Conservation (phyloP, 75 land plant genomes). For the Picea glauca region DNA sequence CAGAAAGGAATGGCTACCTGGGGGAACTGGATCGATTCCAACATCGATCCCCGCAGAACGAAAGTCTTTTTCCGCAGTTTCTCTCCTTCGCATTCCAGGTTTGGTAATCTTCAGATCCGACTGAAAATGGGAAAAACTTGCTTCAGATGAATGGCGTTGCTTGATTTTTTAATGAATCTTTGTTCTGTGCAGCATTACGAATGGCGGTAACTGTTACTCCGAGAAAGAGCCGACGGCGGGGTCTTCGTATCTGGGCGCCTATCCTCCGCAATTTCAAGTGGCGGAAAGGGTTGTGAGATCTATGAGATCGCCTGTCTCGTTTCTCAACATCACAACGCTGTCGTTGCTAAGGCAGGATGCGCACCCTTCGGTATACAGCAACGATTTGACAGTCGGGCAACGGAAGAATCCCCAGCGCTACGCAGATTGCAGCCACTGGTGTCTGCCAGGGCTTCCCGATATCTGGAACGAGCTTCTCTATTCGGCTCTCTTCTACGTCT, state of each 20-base stretch:
- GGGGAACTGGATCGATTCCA: no score
- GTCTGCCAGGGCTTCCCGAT: conserved; percentile 47
- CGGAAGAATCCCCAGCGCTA: conserved; percentile 12
- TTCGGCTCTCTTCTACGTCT: conserved; percentile 13
- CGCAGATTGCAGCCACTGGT: conserved; percentile 43
- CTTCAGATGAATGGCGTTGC: no score
- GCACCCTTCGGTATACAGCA: conserved; percentile 23
- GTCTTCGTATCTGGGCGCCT: neutral
- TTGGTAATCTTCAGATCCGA: no score
- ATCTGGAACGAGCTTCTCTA: conserved; percentile 42
- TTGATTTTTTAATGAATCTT: no score
- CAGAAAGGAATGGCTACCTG: no score
- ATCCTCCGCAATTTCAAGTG: neutral
- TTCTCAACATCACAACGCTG: conserved; percentile 31
- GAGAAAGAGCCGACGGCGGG: neutral
- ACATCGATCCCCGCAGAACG: no score
- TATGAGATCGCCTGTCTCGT: conserved; percentile 7
- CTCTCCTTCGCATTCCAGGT: no score
- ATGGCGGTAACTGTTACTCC: neutral
- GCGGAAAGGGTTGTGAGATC: neutral
- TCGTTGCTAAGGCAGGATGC: conserved; percentile 29
- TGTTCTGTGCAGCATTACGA: no score
- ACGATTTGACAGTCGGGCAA: conserved; percentile 7
- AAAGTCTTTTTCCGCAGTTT: no score
- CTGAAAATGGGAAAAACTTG: no score